Percentiles rank a stretch among this genome's conserved stretches.
These are phyloP conservation scores for Rhynchospora pubera DNA, from an alignment of 176 grass and related monocot genomes.

Conservation along the genomic window DNA sequence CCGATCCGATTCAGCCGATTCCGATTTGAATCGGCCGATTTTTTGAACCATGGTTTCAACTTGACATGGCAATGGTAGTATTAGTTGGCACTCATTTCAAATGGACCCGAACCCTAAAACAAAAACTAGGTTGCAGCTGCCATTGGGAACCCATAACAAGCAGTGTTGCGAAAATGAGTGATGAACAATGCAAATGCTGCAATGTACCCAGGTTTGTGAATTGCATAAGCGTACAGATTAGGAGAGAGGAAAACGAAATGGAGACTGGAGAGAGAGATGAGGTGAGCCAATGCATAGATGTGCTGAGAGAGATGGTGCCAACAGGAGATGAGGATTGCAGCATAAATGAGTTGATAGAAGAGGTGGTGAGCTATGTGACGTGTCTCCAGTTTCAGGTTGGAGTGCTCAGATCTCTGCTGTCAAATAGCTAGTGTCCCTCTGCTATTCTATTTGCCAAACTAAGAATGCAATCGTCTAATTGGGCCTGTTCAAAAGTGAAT, in stretches of 20 bases:
- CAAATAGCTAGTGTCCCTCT: no score
- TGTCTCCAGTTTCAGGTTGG: constrained; percentile 13
- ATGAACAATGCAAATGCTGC: not conserved
- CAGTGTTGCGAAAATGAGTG: no score
- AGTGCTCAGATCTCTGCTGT: constrained; percentile 7
- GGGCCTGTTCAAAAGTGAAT: not conserved
- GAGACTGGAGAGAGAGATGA: not conserved
- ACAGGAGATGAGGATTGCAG: not conserved
- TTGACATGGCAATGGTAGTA: constrained; percentile 19
- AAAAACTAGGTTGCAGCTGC: not conserved
- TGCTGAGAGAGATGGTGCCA: constrained; percentile 14
- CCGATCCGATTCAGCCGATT: no score
- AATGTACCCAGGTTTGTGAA: constrained; percentile 1
- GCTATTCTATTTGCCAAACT: no score
- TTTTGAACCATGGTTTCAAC: no score
- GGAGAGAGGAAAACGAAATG: not conserved
- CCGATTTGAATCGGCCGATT: no score
- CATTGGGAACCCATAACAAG: not conserved
- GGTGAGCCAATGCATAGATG: not conserved
- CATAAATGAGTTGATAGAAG: constrained; percentile 10
- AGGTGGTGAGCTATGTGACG: constrained; percentile 7
- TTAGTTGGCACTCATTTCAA: constrained; percentile 14
- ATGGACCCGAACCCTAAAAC: not conserved
- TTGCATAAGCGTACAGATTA: not conserved
- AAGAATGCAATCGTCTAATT: not conserved